Base-by-base conservation (phyloP, 2,329 filamentous ascomycete species). In the Colletotrichum navitas region DNA sequence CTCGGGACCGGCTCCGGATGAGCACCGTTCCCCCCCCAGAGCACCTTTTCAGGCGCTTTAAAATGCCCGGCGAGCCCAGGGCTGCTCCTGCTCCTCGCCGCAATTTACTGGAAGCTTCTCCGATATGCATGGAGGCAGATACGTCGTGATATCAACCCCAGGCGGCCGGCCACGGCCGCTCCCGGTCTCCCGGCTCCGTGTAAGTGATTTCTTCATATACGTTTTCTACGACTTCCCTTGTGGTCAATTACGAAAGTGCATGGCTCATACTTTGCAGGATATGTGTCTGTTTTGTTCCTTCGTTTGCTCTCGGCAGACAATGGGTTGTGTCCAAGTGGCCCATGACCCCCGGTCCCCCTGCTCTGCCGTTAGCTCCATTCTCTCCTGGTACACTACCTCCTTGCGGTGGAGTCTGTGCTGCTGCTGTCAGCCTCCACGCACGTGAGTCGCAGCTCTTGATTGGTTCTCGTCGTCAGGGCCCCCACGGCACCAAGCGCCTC, bases 341-440 rank as follows among this genome's bases (percentile, higher is more conserved):
- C 66, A 72, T 55, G 70, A 66, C 70, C 66, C 69, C 70, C 70
- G 66, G 70, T 47, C 70, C 70, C 69, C 70, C 66, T 71, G 61
- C 70, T 72, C 66, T 49, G 66, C 58, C 66, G 66, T 72, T 72
- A 72, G 70, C 70, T 71, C 70, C 69, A 72, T 71, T 66, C 68
- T 63, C 45, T 39, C 59, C 65, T 68, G 41, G 68, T 26, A 41
- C 16, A 11, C 29, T 39, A 39, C 39, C 14, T 21, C 58, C 58
- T 49, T 65, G 51, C 26, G 36, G 68, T 64, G 68, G 68, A 72
- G 66, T 36, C 24, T 26, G 59, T 60, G 69, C 65, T 72, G 69
- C 59, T 71, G 69, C 70, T 71, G 70, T 72, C 70, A 72, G 70
- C 70, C 70, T 72, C 69, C 69, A 60, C 65, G 45, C 69, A 72